phyloP scores from a whole-genome alignment of 1,284 basidiomycete species.

The Erythrobasidium hasegawianum region DNA sequence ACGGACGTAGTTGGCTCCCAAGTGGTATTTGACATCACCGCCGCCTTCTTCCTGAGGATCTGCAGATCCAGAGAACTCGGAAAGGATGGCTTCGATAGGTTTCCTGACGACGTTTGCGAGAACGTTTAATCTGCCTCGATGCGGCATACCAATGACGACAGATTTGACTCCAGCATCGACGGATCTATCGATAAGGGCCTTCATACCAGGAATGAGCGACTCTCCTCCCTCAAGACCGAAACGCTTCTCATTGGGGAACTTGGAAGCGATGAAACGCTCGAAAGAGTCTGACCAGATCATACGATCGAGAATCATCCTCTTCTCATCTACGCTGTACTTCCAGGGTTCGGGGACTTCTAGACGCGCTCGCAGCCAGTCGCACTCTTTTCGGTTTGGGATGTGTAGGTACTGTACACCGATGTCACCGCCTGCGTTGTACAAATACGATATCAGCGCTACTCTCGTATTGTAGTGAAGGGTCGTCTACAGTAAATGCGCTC shows the following conservation, averaged over 20 bases:
- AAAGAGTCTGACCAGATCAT: slow-evolving; percentile 99
- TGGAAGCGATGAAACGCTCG: slow-evolving; percentile 96
- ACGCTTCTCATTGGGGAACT: slow-evolving; percentile 99
- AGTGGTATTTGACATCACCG: slow-evolving; percentile 97
- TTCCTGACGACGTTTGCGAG: slow-evolving; percentile 98
- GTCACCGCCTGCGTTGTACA: slow-evolving; percentile 63
- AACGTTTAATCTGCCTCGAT: slow-evolving; percentile 96
- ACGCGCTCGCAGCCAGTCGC: slow-evolving; percentile 98
- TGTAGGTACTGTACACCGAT: slow-evolving; percentile 97
- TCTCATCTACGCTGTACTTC: slow-evolving; percentile 97
- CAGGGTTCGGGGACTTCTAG: slow-evolving; percentile 96
- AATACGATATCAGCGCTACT: background rate
- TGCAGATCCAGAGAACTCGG: slow-evolving; percentile 82
- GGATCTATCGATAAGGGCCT: slow-evolving; percentile 95
- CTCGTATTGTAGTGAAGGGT: background rate
- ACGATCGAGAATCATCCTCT: slow-evolving; percentile 97
- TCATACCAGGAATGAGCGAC: slow-evolving; percentile 97
- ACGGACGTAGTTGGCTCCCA: slow-evolving; percentile 97
- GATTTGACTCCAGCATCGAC: slow-evolving; percentile 94
- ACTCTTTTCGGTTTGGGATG: slow-evolving; percentile 97
- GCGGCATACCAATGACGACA: slow-evolving; percentile 98
- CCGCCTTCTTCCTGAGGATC: slow-evolving; percentile 71
- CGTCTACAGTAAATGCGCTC: slow-evolving; percentile 88
- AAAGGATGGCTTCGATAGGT: slow-evolving; percentile 95
- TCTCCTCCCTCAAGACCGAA: slow-evolving; percentile 99